These are phyloP conservation scores for Candida anglica DNA, from an alignment of 805 yeast genomes.

Conservation along the genomic window DNA sequence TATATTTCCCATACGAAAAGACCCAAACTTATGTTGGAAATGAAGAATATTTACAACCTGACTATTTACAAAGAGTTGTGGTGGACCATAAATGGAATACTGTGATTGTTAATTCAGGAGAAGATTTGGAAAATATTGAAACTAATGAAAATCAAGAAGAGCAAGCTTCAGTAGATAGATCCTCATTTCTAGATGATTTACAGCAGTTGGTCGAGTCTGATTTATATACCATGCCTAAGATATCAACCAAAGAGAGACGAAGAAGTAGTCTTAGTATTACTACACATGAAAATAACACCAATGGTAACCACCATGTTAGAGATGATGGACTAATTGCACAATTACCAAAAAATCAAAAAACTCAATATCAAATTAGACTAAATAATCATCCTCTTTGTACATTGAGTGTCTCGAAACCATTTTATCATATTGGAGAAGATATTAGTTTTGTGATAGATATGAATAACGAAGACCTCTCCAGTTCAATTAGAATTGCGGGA, in stretches of 20 bases:
- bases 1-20: conserved; percentile 34
- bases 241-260: conserved; percentile 28
- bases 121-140: conserved; percentile 2
- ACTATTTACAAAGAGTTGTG: conserved; percentile 20
- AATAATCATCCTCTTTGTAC: conserved; percentile 29
- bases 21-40: conserved; percentile 19
- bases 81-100: conserved; percentile 29
- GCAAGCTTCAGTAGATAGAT: neutral
- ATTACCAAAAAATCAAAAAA: conserved; percentile 23
- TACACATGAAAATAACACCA: conserved; percentile 8
- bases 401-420: conserved; percentile 28
- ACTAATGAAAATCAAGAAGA: conserved; percentile 2
- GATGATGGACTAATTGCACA: conserved; percentile 17
- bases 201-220: conserved; percentile 28
- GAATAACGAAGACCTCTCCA: conserved; percentile 12
- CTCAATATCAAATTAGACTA: conserved; percentile 34
- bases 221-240: conserved; percentile 28
- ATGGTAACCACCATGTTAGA: too few species aligned
- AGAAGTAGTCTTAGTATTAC: conserved; percentile 20
- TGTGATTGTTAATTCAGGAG: conserved; percentile 3
- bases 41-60: conserved; percentile 23
- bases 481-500: conserved; percentile 28
- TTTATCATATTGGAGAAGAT: conserved; percentile 37
- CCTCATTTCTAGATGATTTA: conserved; percentile 25
- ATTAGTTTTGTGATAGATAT: conserved; percentile 27